Evolutionary conservation across 2,329 filamentous ascomycete species (phyloP).

Genomic region (Chaetomium strumarium): DNA sequence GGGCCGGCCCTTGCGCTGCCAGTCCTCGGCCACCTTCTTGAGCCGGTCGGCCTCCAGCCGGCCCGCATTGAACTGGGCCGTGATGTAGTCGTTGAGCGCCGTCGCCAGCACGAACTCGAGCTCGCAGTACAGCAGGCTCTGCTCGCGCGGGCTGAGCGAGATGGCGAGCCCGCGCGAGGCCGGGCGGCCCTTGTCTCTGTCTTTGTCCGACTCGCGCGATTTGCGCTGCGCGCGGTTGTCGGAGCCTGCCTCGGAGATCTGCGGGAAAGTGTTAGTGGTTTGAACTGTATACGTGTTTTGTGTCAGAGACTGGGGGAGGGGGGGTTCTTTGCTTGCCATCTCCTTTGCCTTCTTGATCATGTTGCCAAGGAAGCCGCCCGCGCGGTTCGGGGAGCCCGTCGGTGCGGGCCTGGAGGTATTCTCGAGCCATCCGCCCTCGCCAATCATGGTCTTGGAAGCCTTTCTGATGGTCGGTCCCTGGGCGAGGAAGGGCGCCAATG

Average conservation of each 20-base stretch:
- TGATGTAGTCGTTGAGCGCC: conserved; percentile 47
- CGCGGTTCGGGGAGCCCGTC: conserved; percentile 19
- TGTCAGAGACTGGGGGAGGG: neutral
- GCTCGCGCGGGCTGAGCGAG: conserved; percentile 50
- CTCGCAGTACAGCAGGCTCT: conserved; percentile 54
- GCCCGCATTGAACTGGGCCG: conserved; percentile 48
- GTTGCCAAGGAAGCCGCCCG: conserved; percentile 38
- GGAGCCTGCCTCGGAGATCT: conserved; percentile 27
- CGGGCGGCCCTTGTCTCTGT: conserved; percentile 18
- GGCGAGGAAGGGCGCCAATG: conserved; percentile 35
- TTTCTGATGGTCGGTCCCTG: conserved; percentile 37
- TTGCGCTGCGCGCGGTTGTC: conserved; percentile 34
- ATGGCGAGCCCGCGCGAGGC: conserved; percentile 35
- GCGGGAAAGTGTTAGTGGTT: conserved; percentile 1
- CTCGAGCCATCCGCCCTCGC: conserved; percentile 53
- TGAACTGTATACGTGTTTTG: neutral
- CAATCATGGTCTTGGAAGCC: conserved; percentile 48
- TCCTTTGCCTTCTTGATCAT: conserved; percentile 50
- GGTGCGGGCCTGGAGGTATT: conserved; percentile 28
- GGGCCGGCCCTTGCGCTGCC: conserved; percentile 48
- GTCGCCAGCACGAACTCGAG: conserved; percentile 50
- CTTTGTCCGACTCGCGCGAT: conserved; percentile 26
- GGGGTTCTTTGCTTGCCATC: conserved; percentile 42
- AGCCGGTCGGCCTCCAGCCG: conserved; percentile 47
- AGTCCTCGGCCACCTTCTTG: conserved; percentile 45